These are phyloP conservation scores for Schizochytrium sp. DNA, from an alignment of 108 stramenopile species.

Conservation along the genomic window DNA sequence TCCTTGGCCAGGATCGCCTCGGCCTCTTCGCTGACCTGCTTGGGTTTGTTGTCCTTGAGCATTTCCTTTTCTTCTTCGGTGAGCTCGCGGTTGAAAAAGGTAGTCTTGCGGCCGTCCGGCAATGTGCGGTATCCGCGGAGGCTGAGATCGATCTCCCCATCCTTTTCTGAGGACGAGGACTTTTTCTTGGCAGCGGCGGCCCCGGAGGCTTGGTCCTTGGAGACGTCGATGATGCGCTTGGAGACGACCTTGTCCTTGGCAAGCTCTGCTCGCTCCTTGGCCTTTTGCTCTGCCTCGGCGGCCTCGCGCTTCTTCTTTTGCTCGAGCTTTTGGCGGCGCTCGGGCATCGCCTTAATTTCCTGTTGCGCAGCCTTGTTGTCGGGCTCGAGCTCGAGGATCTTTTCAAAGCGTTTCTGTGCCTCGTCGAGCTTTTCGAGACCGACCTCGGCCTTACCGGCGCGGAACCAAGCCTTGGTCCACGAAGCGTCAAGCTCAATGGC, in stretches of 20 bases:
- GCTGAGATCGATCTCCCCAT: constrained; percentile 16
- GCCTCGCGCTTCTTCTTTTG: constrained; percentile 40
- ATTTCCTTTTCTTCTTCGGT: constrained; percentile 68
- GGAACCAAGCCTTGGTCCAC: background rate
- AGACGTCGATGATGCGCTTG: background rate
- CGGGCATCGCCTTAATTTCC: background rate
- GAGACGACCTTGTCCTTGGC: constrained; percentile 56
- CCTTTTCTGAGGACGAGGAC: constrained; percentile 10
- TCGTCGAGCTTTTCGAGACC: constrained; percentile 11
- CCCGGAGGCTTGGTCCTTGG: constrained; percentile 28
- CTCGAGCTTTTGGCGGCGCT: constrained; percentile 69
- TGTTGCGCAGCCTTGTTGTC: background rate
- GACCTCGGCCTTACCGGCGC: background rate
- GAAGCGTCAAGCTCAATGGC: background rate
- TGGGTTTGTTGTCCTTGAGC: constrained; percentile 78
- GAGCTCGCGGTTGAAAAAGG: constrained; percentile 84
- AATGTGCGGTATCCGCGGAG: constrained; percentile 87
- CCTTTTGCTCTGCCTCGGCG: constrained; percentile 67
- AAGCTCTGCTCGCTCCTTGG: constrained; percentile 52
- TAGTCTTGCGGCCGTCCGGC: constrained; percentile 78
- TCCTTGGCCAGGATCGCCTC: constrained; percentile 4
- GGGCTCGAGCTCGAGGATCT: background rate
- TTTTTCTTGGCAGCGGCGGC: constrained; percentile 28
- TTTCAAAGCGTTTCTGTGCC: background rate
- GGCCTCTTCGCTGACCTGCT: constrained; percentile 49